Evolutionary conservation across 345 rosid species (phyloP).

Genomic region (Lepidium aucheri): DNA sequence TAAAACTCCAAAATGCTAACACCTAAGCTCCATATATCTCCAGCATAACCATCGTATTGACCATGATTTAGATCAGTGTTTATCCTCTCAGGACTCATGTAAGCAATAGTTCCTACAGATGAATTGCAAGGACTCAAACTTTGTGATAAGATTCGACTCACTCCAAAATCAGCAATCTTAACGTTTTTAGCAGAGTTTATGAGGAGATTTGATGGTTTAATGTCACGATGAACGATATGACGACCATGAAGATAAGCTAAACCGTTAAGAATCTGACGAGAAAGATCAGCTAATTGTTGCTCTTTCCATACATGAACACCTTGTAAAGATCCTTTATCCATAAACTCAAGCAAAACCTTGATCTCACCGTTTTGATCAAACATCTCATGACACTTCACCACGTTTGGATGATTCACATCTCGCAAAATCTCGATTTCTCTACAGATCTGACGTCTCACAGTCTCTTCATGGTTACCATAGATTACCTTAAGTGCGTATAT

Average conservation of each 20-base stretch:
- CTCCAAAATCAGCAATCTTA: conserved; percentile 95
- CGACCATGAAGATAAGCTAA: conserved; percentile 72
- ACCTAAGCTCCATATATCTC: conserved; percentile 93
- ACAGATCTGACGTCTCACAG: conserved; percentile 78
- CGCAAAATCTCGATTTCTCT: conserved; percentile 90
- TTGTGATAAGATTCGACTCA: conserved; percentile 72
- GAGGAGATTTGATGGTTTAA: conserved; percentile 80
- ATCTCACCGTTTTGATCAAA: conserved; percentile 81
- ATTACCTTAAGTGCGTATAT: conserved; percentile 81
- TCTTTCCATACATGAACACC: conserved; percentile 58
- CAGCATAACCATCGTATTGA: conserved; percentile 60
- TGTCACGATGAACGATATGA: conserved; percentile 82
- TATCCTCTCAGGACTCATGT: conserved; percentile 97
- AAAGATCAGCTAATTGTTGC: conserved; percentile 42
- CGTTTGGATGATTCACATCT: conserved; percentile 71
- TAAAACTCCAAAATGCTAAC: conserved; percentile 82
- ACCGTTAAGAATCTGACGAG: conserved; percentile 69
- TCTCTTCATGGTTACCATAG: conserved; percentile 77
- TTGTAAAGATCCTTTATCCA: conserved; percentile 86
- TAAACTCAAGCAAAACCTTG: conserved; percentile 75
- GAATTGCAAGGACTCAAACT: conserved; percentile 94
- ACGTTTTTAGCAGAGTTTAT: conserved; percentile 56
- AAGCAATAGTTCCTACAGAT: conserved; percentile 88
- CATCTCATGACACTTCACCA: conserved; percentile 89
- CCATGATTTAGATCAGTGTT: conserved; percentile 92